Conservation (phyloP, 208 protist species). For the Paratrypanosoma confusum region DNA sequence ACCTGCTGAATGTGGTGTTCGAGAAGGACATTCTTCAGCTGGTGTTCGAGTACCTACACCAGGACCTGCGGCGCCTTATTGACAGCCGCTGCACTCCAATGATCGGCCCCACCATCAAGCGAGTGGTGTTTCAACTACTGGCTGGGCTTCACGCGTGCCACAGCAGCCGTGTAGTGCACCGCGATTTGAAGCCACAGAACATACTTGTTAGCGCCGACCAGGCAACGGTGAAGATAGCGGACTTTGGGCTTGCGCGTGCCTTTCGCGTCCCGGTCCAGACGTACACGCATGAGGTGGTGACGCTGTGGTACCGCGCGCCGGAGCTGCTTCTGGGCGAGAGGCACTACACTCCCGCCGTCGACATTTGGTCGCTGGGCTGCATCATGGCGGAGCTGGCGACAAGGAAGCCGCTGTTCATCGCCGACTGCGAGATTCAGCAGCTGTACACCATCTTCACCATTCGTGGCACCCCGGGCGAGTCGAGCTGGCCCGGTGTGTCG, state of each 20-base stretch:
- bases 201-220: conserved; percentile 71
- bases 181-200: conserved; percentile 88
- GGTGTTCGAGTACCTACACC: conserved; percentile 96
- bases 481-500: conserved; percentile 58
- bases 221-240: conserved; percentile 74
- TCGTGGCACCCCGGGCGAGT: conserved; percentile 90
- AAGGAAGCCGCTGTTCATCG: conserved; percentile 65
- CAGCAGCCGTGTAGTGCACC: conserved; percentile 76
- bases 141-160: conserved; percentile 78
- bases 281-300: conserved; percentile 88
- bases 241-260: conserved; percentile 84
- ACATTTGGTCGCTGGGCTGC: conserved; percentile 92
- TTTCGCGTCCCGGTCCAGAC: conserved; percentile 76
- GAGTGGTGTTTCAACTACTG: conserved; percentile 74
- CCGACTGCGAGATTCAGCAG: conserved; percentile 83
- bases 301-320: conserved; percentile 91
- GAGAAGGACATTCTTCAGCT: conserved; percentile 89
- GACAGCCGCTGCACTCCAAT: conserved; percentile 59
- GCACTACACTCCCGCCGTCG: conserved; percentile 82
- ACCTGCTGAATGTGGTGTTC: conserved; percentile 91
- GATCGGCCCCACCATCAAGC: conserved; percentile 40
- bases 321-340: conserved; percentile 87
- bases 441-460: conserved; percentile 84
- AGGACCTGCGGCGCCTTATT: conserved; percentile 93
- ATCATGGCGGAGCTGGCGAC: conserved; percentile 92